Conservation (phyloP, 2,329 filamentous ascomycete genomes). For the Aspergillus proliferans region DNA sequence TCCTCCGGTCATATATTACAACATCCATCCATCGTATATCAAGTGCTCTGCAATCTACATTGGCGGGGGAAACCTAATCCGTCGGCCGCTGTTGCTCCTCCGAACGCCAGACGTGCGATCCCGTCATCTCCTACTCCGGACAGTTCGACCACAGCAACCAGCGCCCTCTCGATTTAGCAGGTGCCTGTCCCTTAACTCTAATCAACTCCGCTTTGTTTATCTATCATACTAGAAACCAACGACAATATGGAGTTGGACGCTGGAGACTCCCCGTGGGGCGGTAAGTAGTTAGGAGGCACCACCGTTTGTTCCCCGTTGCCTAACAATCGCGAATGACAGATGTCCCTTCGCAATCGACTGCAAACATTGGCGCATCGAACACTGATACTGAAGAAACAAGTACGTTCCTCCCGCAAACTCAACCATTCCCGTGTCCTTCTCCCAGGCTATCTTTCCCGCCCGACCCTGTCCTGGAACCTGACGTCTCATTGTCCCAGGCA, state of each 20-base stretch:
- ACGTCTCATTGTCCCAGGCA: slow-evolving; percentile 12
- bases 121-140: slow-evolving; percentile 4
- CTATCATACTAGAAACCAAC: not conserved
- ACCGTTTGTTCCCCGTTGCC: not conserved
- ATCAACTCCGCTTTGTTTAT: not conserved
- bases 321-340: slow-evolving; percentile 24
- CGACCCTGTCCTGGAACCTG: not conserved
- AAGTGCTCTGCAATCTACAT: too few species aligned
- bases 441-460: not conserved
- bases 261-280: slow-evolving; percentile 46
- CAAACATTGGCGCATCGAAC: slow-evolving; percentile 19
- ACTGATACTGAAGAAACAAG: slow-evolving; percentile 25
- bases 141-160: too few species aligned
- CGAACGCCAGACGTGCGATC: slow-evolving; percentile 7
- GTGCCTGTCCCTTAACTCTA: too few species aligned
- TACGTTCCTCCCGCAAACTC: slow-evolving; percentile 12
- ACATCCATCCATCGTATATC: too few species aligned
- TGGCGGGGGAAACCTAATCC: slow-evolving; percentile 11
- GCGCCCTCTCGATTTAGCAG: too few species aligned
- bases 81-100: not conserved
- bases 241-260: slow-evolving; percentile 36
- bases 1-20: too few species aligned
- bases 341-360: slow-evolving; percentile 40
- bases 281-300: slow-evolving; percentile 26
- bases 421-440: not conserved